phyloP scores from a whole-genome alignment of 176 grass and related monocot species.

The Tillandsia fasciculata region DNA sequence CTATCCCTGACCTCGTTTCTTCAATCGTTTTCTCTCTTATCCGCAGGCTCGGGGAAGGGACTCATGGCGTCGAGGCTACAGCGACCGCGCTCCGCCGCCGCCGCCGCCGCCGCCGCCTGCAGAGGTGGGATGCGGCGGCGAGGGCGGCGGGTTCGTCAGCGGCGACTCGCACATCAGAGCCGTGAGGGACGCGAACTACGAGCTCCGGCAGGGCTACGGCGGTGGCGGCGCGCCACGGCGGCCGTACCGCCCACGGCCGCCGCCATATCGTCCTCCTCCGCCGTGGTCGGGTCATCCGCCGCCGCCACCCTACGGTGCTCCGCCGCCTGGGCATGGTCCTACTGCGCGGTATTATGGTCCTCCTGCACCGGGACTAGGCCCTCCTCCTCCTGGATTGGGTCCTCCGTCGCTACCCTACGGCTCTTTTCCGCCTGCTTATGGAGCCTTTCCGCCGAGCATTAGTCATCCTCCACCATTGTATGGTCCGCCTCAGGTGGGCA shows the following conservation, averaged over 20 bases:
- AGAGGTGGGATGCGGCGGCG: slow-evolving; percentile 13
- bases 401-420: background rate
- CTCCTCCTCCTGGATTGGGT: background rate
- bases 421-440: slow-evolving; percentile 5
- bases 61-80: slow-evolving; percentile 11
- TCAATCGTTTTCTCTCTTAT: background rate
- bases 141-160: slow-evolving; percentile 13
- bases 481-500: slow-evolving; percentile 21
- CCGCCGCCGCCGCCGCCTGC: background rate
- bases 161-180: slow-evolving; percentile 28
- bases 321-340: slow-evolving; percentile 20
- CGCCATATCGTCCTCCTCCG: slow-evolving; percentile 15
- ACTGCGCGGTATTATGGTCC: slow-evolving; percentile 17
- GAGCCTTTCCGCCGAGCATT: background rate
- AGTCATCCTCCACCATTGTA: background rate
- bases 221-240: slow-evolving; percentile 1
- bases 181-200: slow-evolving; percentile 34
- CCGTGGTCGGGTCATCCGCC: slow-evolving; percentile 5
- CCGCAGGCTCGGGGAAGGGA: slow-evolving; percentile 26
- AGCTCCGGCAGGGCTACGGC: slow-evolving; percentile 10
- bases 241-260: slow-evolving; percentile 12
- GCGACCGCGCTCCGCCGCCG: background rate
- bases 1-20: background rate
- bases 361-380: background rate
- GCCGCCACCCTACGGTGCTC: slow-evolving; percentile 1